Evolutionary conservation across 495 filamentous ascomycete genomes (phyloP).

Genomic region (Cenococcum geophilum): DNA sequence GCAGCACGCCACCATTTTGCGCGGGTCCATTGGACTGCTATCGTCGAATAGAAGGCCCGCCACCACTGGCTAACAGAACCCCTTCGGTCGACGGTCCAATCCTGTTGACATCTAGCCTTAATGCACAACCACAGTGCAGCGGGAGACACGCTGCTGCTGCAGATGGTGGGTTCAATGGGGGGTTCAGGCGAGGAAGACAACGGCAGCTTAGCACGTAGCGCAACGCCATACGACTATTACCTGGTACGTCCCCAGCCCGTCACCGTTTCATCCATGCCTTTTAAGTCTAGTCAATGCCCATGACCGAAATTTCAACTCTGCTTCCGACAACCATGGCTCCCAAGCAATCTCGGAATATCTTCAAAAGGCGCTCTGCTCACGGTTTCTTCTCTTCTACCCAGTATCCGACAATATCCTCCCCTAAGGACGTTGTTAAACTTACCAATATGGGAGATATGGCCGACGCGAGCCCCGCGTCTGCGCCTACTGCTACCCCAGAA

Average conservation of each 20-base stretch:
- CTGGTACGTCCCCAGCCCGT: constrained; percentile 6
- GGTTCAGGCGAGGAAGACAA: constrained; percentile 8
- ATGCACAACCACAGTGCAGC: neutral
- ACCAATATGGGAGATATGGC: constrained; percentile 9
- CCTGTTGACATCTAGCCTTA: neutral
- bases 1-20: too few relatives aligned
- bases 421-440: constrained; percentile 19
- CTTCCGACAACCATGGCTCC: constrained; percentile 17
- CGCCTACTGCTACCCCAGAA: constrained; percentile 17
- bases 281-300: neutral
- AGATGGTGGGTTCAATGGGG: too few relatives aligned
- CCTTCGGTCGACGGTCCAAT: too few relatives aligned
- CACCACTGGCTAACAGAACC: too few relatives aligned
- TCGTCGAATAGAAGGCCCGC: too few relatives aligned
- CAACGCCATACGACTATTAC: neutral
- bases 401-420: constrained; percentile 20
- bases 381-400: constrained; percentile 25
- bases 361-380: constrained; percentile 28
- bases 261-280: constrained; percentile 1
- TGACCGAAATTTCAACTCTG: neutral
- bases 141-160: neutral
- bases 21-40: too few relatives aligned
- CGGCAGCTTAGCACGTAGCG: constrained; percentile 8
- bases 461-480: constrained; percentile 8
- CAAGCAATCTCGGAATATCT: neutral